Conservation (phyloP, 2,329 filamentous ascomycete species). For the Hymenoscyphus infarciens region DNA sequence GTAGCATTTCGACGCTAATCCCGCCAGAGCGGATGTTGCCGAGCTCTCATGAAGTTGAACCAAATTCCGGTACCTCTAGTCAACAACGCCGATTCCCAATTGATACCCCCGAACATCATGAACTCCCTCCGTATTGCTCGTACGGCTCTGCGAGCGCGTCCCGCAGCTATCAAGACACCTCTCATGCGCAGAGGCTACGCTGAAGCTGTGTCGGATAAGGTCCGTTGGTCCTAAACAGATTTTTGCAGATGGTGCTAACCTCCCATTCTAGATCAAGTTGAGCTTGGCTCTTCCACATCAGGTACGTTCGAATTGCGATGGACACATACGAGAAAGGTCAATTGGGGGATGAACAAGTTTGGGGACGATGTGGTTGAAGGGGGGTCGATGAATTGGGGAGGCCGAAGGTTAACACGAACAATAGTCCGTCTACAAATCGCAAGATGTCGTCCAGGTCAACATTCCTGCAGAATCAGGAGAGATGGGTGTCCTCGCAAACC, state of each 20-base stretch:
- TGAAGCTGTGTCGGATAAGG: conserved; percentile 81
- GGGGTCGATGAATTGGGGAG: neutral
- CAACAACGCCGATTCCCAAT: conserved; percentile 41
- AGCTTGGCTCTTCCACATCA: conserved; percentile 96
- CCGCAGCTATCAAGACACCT: conserved; percentile 70
- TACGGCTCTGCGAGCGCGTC: conserved; percentile 79
- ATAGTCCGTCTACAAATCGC: conserved; percentile 67
- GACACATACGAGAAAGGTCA: conserved; percentile 1
- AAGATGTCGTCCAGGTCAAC: conserved; percentile 90
- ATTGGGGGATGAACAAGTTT: conserved; percentile 22
- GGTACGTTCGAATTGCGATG: conserved; percentile 57
- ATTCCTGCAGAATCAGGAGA: conserved; percentile 96
- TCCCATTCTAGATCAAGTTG: conserved; percentile 75
- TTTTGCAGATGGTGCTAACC: conserved; percentile 30
- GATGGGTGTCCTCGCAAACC: conserved; percentile 98
- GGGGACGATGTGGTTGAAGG: conserved; percentile 15
- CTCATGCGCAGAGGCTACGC: conserved; percentile 88
- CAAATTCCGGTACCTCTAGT: conserved; percentile 25
- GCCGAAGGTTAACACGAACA: conserved; percentile 39
- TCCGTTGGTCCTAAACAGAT: conserved; percentile 38
- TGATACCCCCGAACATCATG: conserved; percentile 59
- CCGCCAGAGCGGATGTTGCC: neutral
- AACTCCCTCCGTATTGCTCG: conserved; percentile 92
- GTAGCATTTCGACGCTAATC: neutral
- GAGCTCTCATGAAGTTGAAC: conserved; percentile 9